Percentiles rank a stretch among this genome's conserved stretches.
Evolutionary conservation across 345 rosid species (phyloP).

Genomic region (Euphorbia lathyris): DNA sequence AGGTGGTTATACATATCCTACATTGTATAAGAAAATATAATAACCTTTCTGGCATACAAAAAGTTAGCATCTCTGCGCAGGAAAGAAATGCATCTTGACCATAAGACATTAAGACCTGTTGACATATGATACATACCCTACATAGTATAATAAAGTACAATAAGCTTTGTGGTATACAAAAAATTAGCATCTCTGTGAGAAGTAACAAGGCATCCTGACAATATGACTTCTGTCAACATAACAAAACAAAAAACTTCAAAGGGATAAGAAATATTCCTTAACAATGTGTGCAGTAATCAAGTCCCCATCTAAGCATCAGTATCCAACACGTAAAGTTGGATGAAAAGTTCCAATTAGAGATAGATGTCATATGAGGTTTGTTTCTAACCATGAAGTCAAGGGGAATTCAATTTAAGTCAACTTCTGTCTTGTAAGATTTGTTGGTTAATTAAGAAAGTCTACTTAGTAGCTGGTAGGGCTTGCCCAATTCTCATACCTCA

Average conservation of each 20-base stretch:
- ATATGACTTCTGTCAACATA: background rate
- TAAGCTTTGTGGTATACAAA: background rate
- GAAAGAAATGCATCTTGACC: background rate
- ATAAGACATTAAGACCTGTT: background rate
- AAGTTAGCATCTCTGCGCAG: background rate
- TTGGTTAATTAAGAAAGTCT: background rate
- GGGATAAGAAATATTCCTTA: background rate
- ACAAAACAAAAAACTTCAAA: background rate
- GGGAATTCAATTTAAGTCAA: background rate
- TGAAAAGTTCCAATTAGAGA: background rate
- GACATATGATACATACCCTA: background rate
- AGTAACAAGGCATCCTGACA: background rate
- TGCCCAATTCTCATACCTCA: background rate
- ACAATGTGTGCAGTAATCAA: background rate
- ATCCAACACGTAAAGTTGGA: background rate
- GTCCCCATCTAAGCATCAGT: background rate
- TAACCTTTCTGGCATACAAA: background rate
- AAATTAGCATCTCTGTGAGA: background rate
- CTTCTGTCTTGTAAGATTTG: background rate
- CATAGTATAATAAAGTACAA: background rate
- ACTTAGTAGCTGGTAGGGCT: background rate
- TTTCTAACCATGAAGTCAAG: background rate
- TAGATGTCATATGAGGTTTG: background rate
- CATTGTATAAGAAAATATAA: background rate
- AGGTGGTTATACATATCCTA: background rate